These are phyloP conservation scores for Haplographium delicatum DNA, from an alignment of 495 filamentous ascomycete species.

Conservation along the genomic window DNA sequence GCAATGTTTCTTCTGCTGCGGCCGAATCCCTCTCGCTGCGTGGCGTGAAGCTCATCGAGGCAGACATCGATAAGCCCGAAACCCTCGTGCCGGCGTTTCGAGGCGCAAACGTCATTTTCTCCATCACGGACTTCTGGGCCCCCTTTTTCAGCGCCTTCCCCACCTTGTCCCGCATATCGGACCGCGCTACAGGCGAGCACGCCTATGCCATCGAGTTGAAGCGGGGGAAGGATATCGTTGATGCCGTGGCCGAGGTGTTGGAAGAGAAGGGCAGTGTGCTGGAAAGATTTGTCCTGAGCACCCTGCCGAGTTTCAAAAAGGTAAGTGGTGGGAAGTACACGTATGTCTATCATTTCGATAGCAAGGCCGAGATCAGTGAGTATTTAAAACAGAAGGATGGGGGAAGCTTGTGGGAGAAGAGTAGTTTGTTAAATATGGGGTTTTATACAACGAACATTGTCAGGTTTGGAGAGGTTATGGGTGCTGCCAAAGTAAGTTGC, in stretches of 20 bases:
- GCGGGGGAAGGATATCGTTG: constrained; percentile 35
- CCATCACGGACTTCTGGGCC: constrained; percentile 50
- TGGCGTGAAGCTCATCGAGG: constrained; percentile 46
- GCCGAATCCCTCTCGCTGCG: constrained; percentile 31
- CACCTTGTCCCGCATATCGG: constrained; percentile 8
- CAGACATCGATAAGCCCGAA: constrained; percentile 37
- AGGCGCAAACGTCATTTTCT: constrained; percentile 46
- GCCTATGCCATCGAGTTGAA: constrained; percentile 6
- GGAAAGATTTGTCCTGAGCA: constrained; percentile 42
- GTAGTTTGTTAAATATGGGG: constrained; percentile 20
- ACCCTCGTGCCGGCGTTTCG: constrained; percentile 41
- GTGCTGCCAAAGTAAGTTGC: not conserved
- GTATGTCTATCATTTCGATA: constrained; percentile 38
- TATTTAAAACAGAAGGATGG: constrained; percentile 12
- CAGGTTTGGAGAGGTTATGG: constrained; percentile 7
- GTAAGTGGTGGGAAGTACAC: constrained; percentile 31
- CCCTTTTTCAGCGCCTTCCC: constrained; percentile 23
- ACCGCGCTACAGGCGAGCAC: constrained; percentile 14
- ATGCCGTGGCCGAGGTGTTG: constrained; percentile 38
- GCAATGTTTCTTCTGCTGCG: constrained; percentile 33
- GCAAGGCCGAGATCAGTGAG: constrained; percentile 21
- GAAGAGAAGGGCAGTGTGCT: constrained; percentile 24
- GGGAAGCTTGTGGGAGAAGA: constrained; percentile 16
- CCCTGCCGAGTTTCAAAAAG: constrained; percentile 29
- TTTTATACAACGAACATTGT: constrained; percentile 18